Percentiles rank a stretch among this genome's conserved stretches.
Evolutionary conservation across 106 monocot species (phyloP).

Genomic region (Dactylorhiza incarnata): DNA sequence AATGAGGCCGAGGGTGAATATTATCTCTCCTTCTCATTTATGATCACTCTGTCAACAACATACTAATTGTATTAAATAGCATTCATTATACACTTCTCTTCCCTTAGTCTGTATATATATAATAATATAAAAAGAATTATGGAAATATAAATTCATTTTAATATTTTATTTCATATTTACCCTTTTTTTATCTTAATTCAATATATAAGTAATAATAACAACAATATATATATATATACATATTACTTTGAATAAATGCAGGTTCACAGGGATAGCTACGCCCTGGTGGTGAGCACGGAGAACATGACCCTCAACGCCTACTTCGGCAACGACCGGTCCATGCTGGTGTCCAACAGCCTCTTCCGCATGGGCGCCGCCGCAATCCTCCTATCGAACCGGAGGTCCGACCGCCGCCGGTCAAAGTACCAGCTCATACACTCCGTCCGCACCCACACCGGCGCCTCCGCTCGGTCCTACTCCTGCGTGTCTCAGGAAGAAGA

Average conservation of each 20-base stretch:
- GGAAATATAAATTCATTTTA: no score
- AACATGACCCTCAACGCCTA: constrained; percentile 12
- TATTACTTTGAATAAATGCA: background rate
- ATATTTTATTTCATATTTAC: no score
- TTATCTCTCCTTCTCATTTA: no score
- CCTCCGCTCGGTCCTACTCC: constrained; percentile 6
- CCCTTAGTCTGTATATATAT: no score
- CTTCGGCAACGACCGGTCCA: constrained; percentile 15
- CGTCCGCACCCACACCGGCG: constrained; percentile 12
- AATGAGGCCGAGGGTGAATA: no score
- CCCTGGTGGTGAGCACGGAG: constrained; percentile 12
- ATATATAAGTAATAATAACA: no score
- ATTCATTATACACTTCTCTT: no score
- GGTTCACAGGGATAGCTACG: constrained; percentile 11
- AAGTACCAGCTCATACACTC: constrained; percentile 11
- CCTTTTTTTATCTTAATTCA: no score
- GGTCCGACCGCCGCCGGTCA: constrained; percentile 6
- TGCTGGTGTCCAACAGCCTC: constrained; percentile 17
- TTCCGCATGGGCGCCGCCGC: constrained; percentile 17
- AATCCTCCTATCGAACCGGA: constrained; percentile 15
- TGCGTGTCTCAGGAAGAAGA: constrained; percentile 10
- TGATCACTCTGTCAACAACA: no score
- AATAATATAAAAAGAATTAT: no score
- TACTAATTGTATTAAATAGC: no score
- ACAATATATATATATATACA: no score